Evolutionary conservation across 495 filamentous ascomycete genomes (phyloP), one percentile per base, ranked within the genome.

Genomic region (Pseudevernia furfuracea): DNA sequence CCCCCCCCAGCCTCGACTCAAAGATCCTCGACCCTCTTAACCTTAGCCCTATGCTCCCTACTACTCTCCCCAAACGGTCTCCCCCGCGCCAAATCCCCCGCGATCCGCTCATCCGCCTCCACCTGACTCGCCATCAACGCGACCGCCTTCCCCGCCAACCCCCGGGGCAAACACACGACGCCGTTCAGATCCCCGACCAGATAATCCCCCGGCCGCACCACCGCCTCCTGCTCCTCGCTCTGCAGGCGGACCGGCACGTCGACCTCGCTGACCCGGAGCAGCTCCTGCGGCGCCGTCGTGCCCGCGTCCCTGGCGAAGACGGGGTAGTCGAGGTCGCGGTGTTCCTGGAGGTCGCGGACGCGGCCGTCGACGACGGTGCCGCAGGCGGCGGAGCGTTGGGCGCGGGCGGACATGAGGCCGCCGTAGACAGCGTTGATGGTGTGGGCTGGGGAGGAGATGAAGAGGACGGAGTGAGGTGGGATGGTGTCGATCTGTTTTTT

Each of bases 261-360:
- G 53, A 81, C 76, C 32, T 72, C 78, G 28, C 73, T 72, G 3
- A 81, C 79, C 65, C 77, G 76, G 12, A 80, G 67, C 30, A 77
- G 59, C 36, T 78, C 76, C 3, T 75, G 74, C 15, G 80, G 79
- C 4, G 80, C 79, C 32, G 80, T 77, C 9, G 80, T 83, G 30
- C 82, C 83, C 4, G 81, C 71, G 36, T 80, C 81, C 4, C 81
- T 73, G 1, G 83, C 83, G 58, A 85, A 85, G 21, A 75, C 63
- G 15, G 80, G 80, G 60, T 78, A 82, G 0, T 69, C 68, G 15
- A 85, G 63, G 38, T 79, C 82, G 3, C 79, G 77, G 67, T 87
- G 84, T 70, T 86, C 84, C 55, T 83, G 75, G 9, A 87, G 59
- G 64, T 87, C 84, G 12, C 84, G 74, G 61, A 86, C 77, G 6